Conservation (phyloP, 1,284 basidiomycete genomes). For the Malassezia japonica region DNA sequence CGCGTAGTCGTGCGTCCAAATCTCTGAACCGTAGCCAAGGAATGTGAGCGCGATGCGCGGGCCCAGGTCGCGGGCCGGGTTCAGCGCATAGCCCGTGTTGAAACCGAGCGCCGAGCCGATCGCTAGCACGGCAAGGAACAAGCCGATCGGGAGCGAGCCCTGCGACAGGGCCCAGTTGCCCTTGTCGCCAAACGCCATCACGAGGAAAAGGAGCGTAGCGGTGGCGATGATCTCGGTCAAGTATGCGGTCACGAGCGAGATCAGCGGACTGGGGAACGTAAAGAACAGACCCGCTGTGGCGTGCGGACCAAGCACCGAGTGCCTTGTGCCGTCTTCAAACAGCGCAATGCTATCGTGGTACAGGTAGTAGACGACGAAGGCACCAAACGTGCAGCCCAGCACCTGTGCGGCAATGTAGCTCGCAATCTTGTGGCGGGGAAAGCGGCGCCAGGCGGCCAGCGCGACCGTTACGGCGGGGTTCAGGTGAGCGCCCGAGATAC, state of each 20-base stretch:
- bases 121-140: constrained; percentile 57
- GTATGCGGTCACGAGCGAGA: constrained; percentile 12
- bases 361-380: constrained; percentile 62
- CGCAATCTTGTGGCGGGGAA: constrained; percentile 70
- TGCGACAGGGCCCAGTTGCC: constrained; percentile 53
- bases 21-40: constrained; percentile 56
- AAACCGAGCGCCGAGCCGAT: constrained; percentile 56
- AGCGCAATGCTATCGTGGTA: constrained; percentile 62
- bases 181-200: constrained; percentile 22
- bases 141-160: constrained; percentile 55
- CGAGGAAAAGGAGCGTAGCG: constrained; percentile 28
- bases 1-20: constrained; percentile 53
- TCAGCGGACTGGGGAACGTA: constrained; percentile 54
- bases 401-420: constrained; percentile 63
- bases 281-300: constrained; percentile 61
- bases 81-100: constrained; percentile 59
- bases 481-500: constrained; percentile 31
- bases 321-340: background rate
- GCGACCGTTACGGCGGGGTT: constrained; percentile 54
- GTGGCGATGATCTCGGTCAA: constrained; percentile 29
- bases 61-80: constrained; percentile 60
- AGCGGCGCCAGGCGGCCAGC: constrained; percentile 60
- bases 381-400: constrained; percentile 61
- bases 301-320: background rate
- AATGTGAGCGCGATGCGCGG: constrained; percentile 58